Conservation (phyloP, 2,329 filamentous ascomycete species). For the Sphaerulina musiva region DNA sequence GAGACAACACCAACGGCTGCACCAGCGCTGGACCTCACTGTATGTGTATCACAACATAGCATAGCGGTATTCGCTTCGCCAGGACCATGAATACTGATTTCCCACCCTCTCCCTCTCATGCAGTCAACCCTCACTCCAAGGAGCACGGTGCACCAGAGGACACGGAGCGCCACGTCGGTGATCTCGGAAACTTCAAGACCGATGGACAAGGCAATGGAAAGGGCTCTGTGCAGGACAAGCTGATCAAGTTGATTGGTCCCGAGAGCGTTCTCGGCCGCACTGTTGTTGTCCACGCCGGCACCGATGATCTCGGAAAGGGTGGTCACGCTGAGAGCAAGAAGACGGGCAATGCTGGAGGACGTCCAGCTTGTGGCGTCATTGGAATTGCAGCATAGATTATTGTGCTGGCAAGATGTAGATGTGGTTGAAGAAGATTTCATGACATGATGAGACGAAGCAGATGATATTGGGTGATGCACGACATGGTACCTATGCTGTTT, state of each 20-base stretch:
- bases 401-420: not conserved
- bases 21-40: constrained; percentile 97
- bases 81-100: not conserved
- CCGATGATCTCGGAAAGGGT: constrained; percentile 92
- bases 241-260: constrained; percentile 92
- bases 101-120: not conserved
- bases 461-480: not conserved
- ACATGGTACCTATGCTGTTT: too few species aligned
- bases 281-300: constrained; percentile 88
- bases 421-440: constrained; percentile 1
- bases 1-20: constrained; percentile 99
- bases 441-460: constrained; percentile 18
- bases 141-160: constrained; percentile 82
- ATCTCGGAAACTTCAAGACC: constrained; percentile 95
- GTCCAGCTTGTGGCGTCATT: constrained; percentile 76
- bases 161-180: constrained; percentile 85
- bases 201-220: constrained; percentile 85
- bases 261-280: constrained; percentile 94
- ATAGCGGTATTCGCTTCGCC: too few species aligned
- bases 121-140: constrained; percentile 94
- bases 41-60: constrained; percentile 43
- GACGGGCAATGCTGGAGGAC: constrained; percentile 90
- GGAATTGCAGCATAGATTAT: constrained; percentile 28
- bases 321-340: constrained; percentile 92
- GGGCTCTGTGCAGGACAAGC: constrained; percentile 70